Conservation (phyloP, 345 rosid genomes). For the Camelina hispida region DNA sequence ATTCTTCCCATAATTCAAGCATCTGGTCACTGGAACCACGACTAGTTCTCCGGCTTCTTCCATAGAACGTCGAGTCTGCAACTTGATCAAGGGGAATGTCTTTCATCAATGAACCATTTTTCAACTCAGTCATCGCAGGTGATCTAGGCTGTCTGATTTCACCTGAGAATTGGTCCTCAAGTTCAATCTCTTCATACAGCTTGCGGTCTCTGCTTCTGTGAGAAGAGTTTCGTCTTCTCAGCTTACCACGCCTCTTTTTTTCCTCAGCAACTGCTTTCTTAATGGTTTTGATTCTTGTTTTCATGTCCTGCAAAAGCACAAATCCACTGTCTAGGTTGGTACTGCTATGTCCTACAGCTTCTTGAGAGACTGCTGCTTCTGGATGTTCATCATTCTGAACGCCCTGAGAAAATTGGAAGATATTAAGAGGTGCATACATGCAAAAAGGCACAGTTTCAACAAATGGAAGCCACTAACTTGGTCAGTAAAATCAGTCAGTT, state of each 20-base stretch:
- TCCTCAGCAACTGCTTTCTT: slow-evolving; percentile 65
- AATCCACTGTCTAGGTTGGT: slow-evolving; percentile 51
- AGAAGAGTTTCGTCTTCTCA: slow-evolving; percentile 41
- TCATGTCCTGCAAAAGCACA: slow-evolving; percentile 67
- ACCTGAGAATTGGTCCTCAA: slow-evolving; percentile 46
- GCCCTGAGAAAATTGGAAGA: slow-evolving; percentile 46
- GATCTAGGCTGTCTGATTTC: slow-evolving; percentile 49
- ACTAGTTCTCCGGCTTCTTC: slow-evolving; percentile 57
- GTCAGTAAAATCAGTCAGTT: not conserved
- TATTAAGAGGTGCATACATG: slow-evolving; percentile 20
- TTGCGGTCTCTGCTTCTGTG: slow-evolving; percentile 44
- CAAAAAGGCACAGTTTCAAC: slow-evolving; percentile 12
- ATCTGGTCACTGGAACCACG: slow-evolving; percentile 55
- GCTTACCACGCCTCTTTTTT: slow-evolving; percentile 49
- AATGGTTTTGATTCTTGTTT: slow-evolving; percentile 63
- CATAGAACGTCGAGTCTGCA: slow-evolving; percentile 62
- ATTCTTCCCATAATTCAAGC: slow-evolving; percentile 70
- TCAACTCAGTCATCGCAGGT: slow-evolving; percentile 48
- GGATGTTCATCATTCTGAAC: slow-evolving; percentile 42
- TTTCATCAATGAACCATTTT: slow-evolving; percentile 61
- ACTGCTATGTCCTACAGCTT: slow-evolving; percentile 40
- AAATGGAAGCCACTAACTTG: not conserved
- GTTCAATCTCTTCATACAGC: slow-evolving; percentile 42
- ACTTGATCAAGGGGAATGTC: slow-evolving; percentile 90
- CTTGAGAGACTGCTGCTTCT: slow-evolving; percentile 44